Evolutionary conservation across 1,139 yeast genomes (phyloP), one percentile per base, ranked within the genome.

Genomic region (Arxiozyma heterogenica): DNA sequence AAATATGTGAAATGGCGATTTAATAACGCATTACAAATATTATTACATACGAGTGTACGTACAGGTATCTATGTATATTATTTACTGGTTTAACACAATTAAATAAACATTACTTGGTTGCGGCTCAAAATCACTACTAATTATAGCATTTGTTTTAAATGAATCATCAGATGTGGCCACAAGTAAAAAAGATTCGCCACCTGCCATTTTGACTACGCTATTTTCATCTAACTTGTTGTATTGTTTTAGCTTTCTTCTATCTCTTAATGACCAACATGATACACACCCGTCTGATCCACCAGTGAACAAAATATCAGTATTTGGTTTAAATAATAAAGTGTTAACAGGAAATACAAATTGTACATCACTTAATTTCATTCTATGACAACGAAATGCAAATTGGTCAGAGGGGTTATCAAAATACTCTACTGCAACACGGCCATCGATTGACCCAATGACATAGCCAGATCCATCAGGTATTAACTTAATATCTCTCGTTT

Each of bases 381-480:
- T 72, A 67, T 91, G 97, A 60, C 96, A 86, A 63, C 89, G 83
- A 74, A 90, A 91, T 0, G 96, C 95, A 67, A 84, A 91, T 55
- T 81, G 78, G 58, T 81, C 84, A 0, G 69, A 68, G 22, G 73
- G 73, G 0, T 79, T 77, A 54, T 84, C 81, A 56, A 83, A 81
- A 64, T 79, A 84, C 60, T 89, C 96, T 44, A 91, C 79, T 0
- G 95, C 85, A 0, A 88, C 93, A 49, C 96, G 74, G 0, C 97
- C 97, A 62, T 90, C 97, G 17, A 89, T 77, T 2, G 95, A 84
- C n/a, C 91, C 76, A 44, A 85, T 78, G 0, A 87, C 90, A 66
- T 82, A 89, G 0, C 95, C 95, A 45, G 73, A 71, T 2, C 79
- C 80, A 52, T 71, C 65, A 0, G 89, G 87, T 59, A 83, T 76